Conservation (phyloP, 768 basidiomycete genomes). For the Phlegmacium glaucopus region DNA sequence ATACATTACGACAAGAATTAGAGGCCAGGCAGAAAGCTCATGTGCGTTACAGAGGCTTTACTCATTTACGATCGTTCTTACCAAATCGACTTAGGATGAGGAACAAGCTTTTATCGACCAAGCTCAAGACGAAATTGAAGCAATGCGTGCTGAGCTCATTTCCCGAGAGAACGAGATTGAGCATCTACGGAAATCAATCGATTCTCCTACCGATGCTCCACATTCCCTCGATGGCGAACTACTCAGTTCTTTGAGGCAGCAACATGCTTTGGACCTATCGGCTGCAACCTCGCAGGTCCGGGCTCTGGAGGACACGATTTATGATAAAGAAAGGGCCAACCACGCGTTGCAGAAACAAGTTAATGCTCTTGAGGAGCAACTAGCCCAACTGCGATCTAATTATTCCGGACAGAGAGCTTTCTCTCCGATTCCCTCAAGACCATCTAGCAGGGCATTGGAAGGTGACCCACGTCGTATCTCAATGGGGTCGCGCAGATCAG, state of each 20-base stretch:
- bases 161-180: conserved; percentile 68
- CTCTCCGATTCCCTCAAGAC: conserved; percentile 46
- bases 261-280: conserved; percentile 79
- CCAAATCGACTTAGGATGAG: conserved; percentile 43
- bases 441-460: conserved; percentile 39
- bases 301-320: conserved; percentile 66
- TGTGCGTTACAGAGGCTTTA: conserved; percentile 21
- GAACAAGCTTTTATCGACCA: conserved; percentile 59
- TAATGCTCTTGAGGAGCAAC: conserved; percentile 60
- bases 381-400: conserved; percentile 43
- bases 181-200: conserved; percentile 45
- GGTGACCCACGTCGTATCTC: conserved; percentile 34
- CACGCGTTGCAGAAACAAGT: conserved; percentile 71
- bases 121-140: conserved; percentile 68
- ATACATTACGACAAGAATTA: conserved; percentile 48
- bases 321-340: conserved; percentile 66
- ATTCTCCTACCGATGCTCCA: conserved; percentile 37
- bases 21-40: conserved; percentile 39
- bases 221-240: conserved; percentile 74
- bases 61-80: not conserved
- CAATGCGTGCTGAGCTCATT: conserved; percentile 57
- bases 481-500: conserved; percentile 38
- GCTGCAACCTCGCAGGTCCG: conserved; percentile 78
- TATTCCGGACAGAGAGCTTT: conserved; percentile 43
- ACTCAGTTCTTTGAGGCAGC: conserved; percentile 64